These are phyloP conservation scores for Podochytrium sp. DNA, from an alignment of 192 early-diverging fungal genomes.

Conservation along the genomic window DNA sequence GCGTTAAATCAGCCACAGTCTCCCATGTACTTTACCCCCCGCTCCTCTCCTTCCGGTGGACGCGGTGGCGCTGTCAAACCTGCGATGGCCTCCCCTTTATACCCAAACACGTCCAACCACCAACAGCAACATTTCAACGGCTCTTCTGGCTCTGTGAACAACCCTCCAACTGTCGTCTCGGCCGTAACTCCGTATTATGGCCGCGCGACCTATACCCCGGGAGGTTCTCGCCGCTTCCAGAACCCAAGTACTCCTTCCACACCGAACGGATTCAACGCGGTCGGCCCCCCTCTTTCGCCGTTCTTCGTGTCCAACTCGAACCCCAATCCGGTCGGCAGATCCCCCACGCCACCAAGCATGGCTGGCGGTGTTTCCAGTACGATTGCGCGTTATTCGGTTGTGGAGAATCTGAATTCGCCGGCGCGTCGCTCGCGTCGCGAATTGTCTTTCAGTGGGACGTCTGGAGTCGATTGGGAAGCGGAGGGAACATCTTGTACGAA, in stretches of 20 bases:
- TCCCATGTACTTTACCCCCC: slow-evolving; percentile 6
- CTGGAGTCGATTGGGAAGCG: slow-evolving; percentile 19
- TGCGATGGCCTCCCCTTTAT: not conserved
- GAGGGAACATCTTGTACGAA: slow-evolving; percentile 53
- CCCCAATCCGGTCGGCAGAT: not conserved
- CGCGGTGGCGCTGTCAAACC: not conserved
- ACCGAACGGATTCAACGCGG: not conserved
- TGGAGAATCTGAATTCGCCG: slow-evolving; percentile 7
- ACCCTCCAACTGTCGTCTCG: not conserved
- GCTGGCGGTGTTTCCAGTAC: not conserved
- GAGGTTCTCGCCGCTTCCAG: slow-evolving; percentile 1
- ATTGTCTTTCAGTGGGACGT: slow-evolving; percentile 11
- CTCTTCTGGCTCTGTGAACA: not conserved
- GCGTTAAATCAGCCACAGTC: not conserved
- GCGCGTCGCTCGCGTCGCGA: slow-evolving; percentile 17
- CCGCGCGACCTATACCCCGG: not conserved
- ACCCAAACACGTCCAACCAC: not conserved
- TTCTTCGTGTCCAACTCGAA: not conserved
- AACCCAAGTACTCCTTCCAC: not conserved
- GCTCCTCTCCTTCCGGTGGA: not conserved
- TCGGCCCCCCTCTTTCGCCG: not conserved
- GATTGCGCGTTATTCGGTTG: not conserved
- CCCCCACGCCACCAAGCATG: not conserved
- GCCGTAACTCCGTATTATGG: not conserved
- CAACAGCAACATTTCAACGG: not conserved